These are phyloP conservation scores for Cubamyces sp. DNA, from an alignment of 768 basidiomycete species.

Conservation along the genomic window DNA sequence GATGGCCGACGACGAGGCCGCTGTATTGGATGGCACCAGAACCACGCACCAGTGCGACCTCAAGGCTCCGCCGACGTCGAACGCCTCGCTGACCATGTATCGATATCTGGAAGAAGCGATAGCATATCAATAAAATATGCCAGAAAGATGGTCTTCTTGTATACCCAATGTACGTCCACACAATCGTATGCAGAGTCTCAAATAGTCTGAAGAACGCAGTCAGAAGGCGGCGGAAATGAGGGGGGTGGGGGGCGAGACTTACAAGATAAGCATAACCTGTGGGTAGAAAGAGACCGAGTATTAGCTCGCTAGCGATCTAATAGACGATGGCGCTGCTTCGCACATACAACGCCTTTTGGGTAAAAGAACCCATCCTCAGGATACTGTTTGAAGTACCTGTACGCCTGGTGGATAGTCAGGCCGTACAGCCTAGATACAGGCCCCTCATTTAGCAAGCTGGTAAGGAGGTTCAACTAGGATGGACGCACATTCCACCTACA, in stretches of 20 bases:
- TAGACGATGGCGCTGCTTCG: no score
- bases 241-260: no score
- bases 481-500: background rate
- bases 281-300: background rate
- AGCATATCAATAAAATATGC: no score
- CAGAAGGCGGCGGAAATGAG: no score
- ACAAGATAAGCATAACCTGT: no score
- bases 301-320: background rate
- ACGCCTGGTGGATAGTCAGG: background rate
- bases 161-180: conserved; percentile 3
- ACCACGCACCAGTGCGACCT: background rate
- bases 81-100: conserved; percentile 2
- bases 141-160: background rate
- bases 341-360: background rate
- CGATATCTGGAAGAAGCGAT: background rate
- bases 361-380: background rate
- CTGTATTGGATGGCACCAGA: background rate
- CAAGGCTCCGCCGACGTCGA: background rate
- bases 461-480: no score
- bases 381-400: background rate
- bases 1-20: background rate
- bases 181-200: background rate
- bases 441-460: background rate
- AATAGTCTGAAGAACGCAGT: background rate
- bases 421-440: background rate